These are phyloP conservation scores for Lasiodiplodia hormozganensis DNA, from an alignment of 2,329 filamentous ascomycete species.

Conservation along the genomic window DNA sequence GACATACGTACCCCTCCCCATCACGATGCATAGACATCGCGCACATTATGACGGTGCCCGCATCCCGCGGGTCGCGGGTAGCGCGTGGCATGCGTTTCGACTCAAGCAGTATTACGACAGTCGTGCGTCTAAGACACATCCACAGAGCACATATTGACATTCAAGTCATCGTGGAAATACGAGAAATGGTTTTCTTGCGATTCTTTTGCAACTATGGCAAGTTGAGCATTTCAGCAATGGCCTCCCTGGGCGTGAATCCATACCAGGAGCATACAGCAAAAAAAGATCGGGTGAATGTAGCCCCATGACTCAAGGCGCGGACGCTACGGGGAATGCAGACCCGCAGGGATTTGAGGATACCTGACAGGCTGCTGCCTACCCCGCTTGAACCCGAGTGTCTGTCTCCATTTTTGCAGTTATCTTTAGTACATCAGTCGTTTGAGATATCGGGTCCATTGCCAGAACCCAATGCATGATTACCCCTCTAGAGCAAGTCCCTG, in stretches of 20 bases:
- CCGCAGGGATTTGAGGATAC: neutral
- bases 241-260: neutral
- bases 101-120: neutral
- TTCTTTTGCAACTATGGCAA: neutral
- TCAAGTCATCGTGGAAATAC: neutral
- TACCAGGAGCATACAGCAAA: neutral
- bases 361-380: neutral
- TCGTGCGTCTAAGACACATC: neutral
- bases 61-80: neutral
- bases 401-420: constrained; percentile 4
- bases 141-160: neutral
- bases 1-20: too few species aligned
- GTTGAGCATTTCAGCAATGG: neutral
- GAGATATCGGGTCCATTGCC: neutral
- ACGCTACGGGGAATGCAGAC: neutral
- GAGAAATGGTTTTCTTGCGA: neutral
- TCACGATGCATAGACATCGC: neutral
- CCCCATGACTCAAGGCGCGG: neutral
- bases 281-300: neutral
- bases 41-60: neutral
- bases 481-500: neutral
- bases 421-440: constrained; percentile 14
- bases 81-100: neutral
- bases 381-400: neutral
- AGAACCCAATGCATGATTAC: neutral